Conservation (phyloP, 257 asterid genomes). For the Solanum appendiculatum region DNA sequence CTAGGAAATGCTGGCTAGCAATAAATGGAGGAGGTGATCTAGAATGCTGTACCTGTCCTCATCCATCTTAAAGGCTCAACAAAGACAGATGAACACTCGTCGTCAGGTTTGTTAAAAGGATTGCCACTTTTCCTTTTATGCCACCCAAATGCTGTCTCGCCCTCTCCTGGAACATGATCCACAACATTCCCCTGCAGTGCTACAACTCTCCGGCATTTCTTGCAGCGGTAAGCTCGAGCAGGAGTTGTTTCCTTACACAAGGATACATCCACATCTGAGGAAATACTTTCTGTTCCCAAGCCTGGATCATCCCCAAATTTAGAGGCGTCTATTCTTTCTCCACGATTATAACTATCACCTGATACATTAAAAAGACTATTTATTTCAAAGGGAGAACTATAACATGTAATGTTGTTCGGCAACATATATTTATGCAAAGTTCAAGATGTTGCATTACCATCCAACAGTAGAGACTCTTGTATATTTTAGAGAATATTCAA, state of each 20-base stretch:
- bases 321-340: constrained; percentile 69
- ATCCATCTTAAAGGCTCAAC: constrained; percentile 98
- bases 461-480: neutral
- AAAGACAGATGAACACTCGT: constrained; percentile 79
- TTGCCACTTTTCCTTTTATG: constrained; percentile 77
- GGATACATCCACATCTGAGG: constrained; percentile 34
- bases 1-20: no score
- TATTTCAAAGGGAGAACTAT: neutral
- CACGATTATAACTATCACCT: constrained; percentile 94
- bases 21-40: neutral
- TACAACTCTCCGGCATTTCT: constrained; percentile 84
- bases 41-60: constrained; percentile 51
- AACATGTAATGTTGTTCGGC: neutral
- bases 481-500: neutral
- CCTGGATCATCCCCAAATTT: constrained; percentile 86
- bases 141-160: constrained; percentile 79
- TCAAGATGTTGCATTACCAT: neutral
- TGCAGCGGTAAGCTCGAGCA: constrained; percentile 70
- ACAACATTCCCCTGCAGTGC: constrained; percentile 72
- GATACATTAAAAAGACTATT: neutral
- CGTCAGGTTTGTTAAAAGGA: constrained; percentile 40
- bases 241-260: constrained; percentile 18
- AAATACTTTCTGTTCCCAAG: constrained; percentile 27
- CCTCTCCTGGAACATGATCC: constrained; percentile 93
- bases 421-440: neutral